Evolutionary conservation across 2,329 filamentous ascomycete species (phyloP).

Genomic region (Sporothrix schenckii): DNA sequence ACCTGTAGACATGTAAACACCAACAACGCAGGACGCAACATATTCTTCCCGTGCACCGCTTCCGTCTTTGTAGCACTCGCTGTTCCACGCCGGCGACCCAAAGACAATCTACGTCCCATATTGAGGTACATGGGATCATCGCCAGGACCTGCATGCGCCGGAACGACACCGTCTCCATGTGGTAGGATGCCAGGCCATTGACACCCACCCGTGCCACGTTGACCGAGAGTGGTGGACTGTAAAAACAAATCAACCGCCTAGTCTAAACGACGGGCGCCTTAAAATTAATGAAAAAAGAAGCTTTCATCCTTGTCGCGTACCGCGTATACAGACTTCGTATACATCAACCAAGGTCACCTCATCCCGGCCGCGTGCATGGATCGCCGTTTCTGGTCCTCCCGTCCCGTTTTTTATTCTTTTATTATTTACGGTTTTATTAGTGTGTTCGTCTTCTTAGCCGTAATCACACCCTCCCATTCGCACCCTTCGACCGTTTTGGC

Average conservation of each 20-base stretch:
- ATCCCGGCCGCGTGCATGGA: slow-evolving; percentile 13
- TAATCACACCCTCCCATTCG: no score
- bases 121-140: slow-evolving; percentile 21
- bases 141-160: slow-evolving; percentile 9
- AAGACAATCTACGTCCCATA: slow-evolving; percentile 6
- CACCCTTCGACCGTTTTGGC: neutral
- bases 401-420: neutral
- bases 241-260: neutral
- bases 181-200: neutral
- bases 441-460: no score
- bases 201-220: slow-evolving; percentile 1
- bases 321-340: no score
- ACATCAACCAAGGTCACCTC: slow-evolving; percentile 3
- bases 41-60: no score
- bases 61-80: no score
- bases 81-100: neutral
- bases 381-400: slow-evolving; percentile 7
- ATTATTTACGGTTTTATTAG: no score
- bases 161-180: neutral
- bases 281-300: neutral
- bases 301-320: slow-evolving; percentile 2
- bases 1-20: no score
- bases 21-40: no score
- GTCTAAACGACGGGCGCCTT: no score
- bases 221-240: neutral